Conservation (phyloP, 2,329 filamentous ascomycete species). For the Aureobasidium sp. region DNA sequence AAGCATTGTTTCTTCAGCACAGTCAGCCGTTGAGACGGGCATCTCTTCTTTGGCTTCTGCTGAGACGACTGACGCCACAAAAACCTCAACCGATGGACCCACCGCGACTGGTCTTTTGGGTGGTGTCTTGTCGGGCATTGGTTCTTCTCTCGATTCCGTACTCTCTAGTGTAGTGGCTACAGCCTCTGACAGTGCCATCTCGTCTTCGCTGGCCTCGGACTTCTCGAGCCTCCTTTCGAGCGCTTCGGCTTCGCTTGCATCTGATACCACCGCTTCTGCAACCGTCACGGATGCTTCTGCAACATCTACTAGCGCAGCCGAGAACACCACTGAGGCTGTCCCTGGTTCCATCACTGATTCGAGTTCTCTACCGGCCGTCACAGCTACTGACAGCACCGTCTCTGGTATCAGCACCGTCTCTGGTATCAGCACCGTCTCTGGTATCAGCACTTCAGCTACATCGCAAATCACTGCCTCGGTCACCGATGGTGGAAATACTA, state of each 20-base stretch:
- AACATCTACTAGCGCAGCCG: not conserved
- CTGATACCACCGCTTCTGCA: slow-evolving; percentile 15
- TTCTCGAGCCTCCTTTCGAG: slow-evolving; percentile 24
- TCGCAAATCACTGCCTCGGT: not conserved
- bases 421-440: not conserved
- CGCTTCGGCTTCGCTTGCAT: slow-evolving; percentile 20
- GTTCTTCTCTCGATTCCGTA: slow-evolving; percentile 21
- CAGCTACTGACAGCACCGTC: not conserved
- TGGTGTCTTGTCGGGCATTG: slow-evolving; percentile 20
- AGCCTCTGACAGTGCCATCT: slow-evolving; percentile 20
- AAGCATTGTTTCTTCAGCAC: slow-evolving; percentile 14
- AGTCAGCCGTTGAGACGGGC: not conserved
- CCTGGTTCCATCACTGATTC: slow-evolving; percentile 7
- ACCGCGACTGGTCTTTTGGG: slow-evolving; percentile 13
- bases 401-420: not conserved
- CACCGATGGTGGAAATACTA: not conserved
- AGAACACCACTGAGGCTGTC: slow-evolving; percentile 2
- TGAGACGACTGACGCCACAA: slow-evolving; percentile 10
- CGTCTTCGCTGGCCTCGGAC: slow-evolving; percentile 21
- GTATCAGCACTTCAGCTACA: not conserved
- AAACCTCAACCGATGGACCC: slow-evolving; percentile 7
- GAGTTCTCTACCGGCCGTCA: not conserved
- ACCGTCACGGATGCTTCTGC: slow-evolving; percentile 1
- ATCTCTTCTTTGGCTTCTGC: slow-evolving; percentile 18
- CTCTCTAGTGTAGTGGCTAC: slow-evolving; percentile 23